Conservation (phyloP, 192 early-diverging fungal species). For the Backusella mclennaniae region DNA sequence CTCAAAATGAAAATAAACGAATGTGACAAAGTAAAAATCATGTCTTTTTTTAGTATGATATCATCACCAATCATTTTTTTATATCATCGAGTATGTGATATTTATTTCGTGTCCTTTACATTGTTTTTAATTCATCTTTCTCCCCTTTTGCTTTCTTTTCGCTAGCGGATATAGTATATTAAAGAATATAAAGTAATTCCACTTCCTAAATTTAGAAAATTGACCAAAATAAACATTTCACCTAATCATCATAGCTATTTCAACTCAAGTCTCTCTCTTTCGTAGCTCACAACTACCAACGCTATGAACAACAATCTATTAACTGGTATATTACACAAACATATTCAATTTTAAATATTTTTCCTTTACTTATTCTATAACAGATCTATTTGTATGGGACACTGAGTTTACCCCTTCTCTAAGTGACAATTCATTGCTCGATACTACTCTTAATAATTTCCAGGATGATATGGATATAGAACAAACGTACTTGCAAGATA, state of each 20-base stretch:
- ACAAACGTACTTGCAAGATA: neutral
- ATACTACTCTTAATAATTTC: neutral
- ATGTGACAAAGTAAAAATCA: neutral
- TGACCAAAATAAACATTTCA: neutral
- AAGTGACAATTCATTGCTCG: neutral
- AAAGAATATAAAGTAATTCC: neutral
- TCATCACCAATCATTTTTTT: neutral
- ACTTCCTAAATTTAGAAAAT: neutral
- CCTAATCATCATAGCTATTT: neutral
- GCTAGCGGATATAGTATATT: neutral
- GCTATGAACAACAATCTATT: neutral
- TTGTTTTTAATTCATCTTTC: neutral
- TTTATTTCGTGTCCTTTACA: neutral
- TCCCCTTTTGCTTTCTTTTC: neutral
- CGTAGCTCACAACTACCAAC: neutral
- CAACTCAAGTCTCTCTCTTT: neutral
- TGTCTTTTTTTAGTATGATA: neutral
- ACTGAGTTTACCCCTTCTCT: neutral
- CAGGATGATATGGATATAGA: neutral
- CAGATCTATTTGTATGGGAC: constrained; percentile 4
- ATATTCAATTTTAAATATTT: neutral
- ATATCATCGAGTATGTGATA: neutral
- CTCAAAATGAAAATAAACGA: neutral
- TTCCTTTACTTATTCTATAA: neutral
- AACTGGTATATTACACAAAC: neutral